These are phyloP conservation scores for Colletotrichum orbiculare DNA, from an alignment of 2,329 filamentous ascomycete genomes.

Conservation along the genomic window DNA sequence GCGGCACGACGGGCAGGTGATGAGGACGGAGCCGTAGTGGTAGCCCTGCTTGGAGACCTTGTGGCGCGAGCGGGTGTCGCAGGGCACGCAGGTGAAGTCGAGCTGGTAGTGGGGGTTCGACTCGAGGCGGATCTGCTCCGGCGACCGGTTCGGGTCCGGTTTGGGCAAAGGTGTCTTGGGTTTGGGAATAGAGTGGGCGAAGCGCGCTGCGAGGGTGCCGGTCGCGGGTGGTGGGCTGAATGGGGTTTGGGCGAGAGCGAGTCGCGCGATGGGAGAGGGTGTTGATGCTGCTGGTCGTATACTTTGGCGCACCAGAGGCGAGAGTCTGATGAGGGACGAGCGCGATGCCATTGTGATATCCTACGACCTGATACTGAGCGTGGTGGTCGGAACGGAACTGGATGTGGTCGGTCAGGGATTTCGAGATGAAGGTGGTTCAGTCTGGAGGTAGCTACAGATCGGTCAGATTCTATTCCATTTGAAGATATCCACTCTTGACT, in stretches of 20 bases:
- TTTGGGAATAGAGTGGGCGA: slow-evolving; percentile 43
- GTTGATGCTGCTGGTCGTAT: slow-evolving; percentile 19
- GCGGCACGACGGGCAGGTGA: slow-evolving; percentile 87
- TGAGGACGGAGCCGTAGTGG: slow-evolving; percentile 87
- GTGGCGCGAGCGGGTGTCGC: slow-evolving; percentile 83
- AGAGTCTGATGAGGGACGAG: slow-evolving; percentile 15
- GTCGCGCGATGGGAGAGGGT: slow-evolving; percentile 8
- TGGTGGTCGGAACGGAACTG: neutral
- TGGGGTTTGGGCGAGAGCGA: slow-evolving; percentile 1
- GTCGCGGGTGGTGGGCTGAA: neutral
- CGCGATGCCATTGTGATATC: slow-evolving; percentile 30
- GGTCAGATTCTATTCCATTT: neutral
- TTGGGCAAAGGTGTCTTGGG: slow-evolving; percentile 19
- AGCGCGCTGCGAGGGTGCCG: slow-evolving; percentile 33
- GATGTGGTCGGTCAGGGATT: neutral
- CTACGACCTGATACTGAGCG: neutral
- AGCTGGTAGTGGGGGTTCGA: slow-evolving; percentile 81
- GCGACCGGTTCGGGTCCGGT: slow-evolving; percentile 40
- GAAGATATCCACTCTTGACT: neutral
- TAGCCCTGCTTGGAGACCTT: slow-evolving; percentile 94
- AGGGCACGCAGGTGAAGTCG: slow-evolving; percentile 93
- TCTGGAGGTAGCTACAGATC: neutral
- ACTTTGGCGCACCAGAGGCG: slow-evolving; percentile 27
- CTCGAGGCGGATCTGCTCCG: slow-evolving; percentile 40
- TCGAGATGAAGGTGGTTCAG: neutral